Percentiles rank a stretch among this genome's conserved stretches.
These are phyloP conservation scores for Limtongia smithiae DNA, from an alignment of 805 yeast species.

Conservation along the genomic window DNA sequence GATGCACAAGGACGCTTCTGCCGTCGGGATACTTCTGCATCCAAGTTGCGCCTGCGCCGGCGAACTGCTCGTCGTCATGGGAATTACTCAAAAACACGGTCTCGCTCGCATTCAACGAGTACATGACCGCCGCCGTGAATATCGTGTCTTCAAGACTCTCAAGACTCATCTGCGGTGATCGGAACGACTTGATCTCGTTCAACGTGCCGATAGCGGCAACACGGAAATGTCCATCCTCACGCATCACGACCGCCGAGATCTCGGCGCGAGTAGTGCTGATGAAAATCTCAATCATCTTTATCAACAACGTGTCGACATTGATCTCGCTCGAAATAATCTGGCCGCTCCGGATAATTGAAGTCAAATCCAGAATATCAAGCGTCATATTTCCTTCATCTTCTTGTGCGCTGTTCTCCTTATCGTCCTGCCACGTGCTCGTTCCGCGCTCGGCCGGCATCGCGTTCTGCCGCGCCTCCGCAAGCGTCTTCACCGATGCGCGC, in stretches of 20 bases:
- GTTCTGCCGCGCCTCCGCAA: too few species aligned
- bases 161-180: constrained; percentile 6
- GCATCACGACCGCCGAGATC: constrained; percentile 22
- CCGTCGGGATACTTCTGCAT: constrained; percentile 16
- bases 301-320: constrained; percentile 23
- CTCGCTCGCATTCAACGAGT: constrained; percentile 22
- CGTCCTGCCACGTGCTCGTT: background rate
- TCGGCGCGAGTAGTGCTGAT: constrained; percentile 29
- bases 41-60: constrained; percentile 21
- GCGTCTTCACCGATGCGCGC: too few species aligned
- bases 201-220: constrained; percentile 28
- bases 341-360: constrained; percentile 29
- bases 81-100: constrained; percentile 19
- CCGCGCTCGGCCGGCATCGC: background rate
- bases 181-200: constrained; percentile 13
- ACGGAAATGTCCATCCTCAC: constrained; percentile 18
- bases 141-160: constrained; percentile 10
- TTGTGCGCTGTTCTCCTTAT: background rate
- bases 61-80: constrained; percentile 21
- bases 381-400: constrained; percentile 5
- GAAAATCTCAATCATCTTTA: constrained; percentile 28
- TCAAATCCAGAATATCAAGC: constrained; percentile 29
- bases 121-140: constrained; percentile 14
- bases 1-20: constrained; percentile 26
- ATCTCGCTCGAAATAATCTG: constrained; percentile 30